Conservation (phyloP, 306 rosid genomes). For the Acacia crassicarpa region DNA sequence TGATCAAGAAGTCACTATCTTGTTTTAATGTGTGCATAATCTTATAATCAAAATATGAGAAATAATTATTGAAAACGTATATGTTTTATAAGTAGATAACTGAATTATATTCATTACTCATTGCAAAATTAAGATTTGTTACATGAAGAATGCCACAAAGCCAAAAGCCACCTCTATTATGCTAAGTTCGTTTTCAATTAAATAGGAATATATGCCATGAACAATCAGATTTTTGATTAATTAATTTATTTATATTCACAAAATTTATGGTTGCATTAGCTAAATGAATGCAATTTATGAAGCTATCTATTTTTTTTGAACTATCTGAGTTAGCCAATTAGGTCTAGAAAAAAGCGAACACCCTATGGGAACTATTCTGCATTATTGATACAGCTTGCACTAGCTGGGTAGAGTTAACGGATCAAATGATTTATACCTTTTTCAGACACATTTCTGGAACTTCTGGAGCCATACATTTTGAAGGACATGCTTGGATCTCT, state of each 20-base stretch:
- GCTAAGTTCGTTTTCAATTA: background rate
- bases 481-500: slow-evolving; percentile 97
- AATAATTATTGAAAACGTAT: background rate
- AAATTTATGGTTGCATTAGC: slow-evolving; percentile 24
- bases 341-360: slow-evolving; percentile 22
- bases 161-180: background rate
- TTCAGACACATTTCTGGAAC: slow-evolving; percentile 94
- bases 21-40: background rate
- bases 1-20: background rate
- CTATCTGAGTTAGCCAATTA: background rate
- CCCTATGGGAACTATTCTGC: slow-evolving; percentile 14
- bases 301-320: background rate
- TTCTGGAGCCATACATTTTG: slow-evolving; percentile 93
- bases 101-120: background rate
- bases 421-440: slow-evolving; percentile 14
- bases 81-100: background rate
- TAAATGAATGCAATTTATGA: slow-evolving; percentile 24
- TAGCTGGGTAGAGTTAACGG: slow-evolving; percentile 20
- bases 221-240: background rate
- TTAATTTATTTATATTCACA: background rate
- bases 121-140: background rate
- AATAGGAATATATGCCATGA: background rate
- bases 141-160: background rate
- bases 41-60: background rate
- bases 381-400: slow-evolving; percentile 7